phyloP scores from a whole-genome alignment of 257 asterid species.

The Ophiorrhiza pumila region DNA sequence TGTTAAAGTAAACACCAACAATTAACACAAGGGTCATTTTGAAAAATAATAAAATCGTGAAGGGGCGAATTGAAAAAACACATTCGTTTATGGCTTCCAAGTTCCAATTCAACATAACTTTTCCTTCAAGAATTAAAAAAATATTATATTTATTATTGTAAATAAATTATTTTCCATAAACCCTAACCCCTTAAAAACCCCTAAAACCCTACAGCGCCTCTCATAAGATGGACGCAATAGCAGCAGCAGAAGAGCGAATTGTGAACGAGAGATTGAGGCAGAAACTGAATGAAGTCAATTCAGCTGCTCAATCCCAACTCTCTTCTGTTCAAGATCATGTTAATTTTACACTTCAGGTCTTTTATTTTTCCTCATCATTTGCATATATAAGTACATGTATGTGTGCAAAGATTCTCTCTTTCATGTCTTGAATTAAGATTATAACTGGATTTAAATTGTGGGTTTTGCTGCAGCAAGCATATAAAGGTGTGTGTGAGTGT shows the following conservation, averaged over 20 bases:
- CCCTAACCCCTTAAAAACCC: neutral
- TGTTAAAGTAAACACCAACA: no score
- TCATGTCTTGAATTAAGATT: neutral
- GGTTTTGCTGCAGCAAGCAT: neutral
- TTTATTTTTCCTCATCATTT: neutral
- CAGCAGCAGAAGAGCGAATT: constrained; percentile 82
- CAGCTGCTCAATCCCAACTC: constrained; percentile 78
- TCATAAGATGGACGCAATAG: constrained; percentile 62
- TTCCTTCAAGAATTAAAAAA: neutral
- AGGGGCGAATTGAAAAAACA: neutral
- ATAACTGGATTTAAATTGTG: neutral
- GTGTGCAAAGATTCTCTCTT: no score
- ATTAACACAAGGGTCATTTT: neutral
- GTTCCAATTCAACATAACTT: neutral
- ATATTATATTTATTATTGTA: neutral
- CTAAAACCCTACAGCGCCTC: neutral
- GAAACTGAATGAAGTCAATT: constrained; percentile 76
- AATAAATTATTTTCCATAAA: neutral
- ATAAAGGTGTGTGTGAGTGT: neutral
- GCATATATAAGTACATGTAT: no score
- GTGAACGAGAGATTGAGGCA: constrained; percentile 68
- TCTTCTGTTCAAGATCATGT: constrained; percentile 81
- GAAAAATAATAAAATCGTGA: neutral
- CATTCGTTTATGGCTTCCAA: neutral
- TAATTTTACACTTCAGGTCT: constrained; percentile 88